phyloP scores from a whole-genome alignment of 441 rosid species.

The Euphorbia schlechtendalii region DNA sequence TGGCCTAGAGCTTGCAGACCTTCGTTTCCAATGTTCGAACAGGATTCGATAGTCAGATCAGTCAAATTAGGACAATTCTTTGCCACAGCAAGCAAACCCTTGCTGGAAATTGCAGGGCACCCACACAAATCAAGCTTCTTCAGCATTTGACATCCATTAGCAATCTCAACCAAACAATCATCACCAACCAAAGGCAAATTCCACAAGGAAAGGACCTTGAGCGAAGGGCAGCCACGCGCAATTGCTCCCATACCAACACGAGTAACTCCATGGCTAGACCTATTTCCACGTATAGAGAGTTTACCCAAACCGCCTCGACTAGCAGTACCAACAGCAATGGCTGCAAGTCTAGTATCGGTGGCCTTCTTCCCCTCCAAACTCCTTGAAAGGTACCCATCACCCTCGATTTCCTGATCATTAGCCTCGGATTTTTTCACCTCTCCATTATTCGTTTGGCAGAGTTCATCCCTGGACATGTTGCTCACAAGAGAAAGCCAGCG shows the following conservation, averaged over 20 bases:
- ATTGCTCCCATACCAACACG: constrained; percentile 57
- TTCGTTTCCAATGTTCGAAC: constrained; percentile 65
- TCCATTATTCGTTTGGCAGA: no score
- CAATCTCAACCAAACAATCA: constrained; percentile 56
- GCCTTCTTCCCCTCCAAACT: constrained; percentile 88
- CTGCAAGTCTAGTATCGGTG: constrained; percentile 80
- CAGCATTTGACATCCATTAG: constrained; percentile 54
- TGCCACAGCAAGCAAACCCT: constrained; percentile 68
- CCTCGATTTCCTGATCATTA: constrained; percentile 36
- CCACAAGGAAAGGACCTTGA: constrained; percentile 68
- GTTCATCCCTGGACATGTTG: constrained; percentile 54
- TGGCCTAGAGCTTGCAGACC: constrained; percentile 63
- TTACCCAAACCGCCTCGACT: constrained; percentile 76
- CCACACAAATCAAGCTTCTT: constrained; percentile 74
- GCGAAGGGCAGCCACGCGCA: constrained; percentile 68
- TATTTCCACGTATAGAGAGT: constrained; percentile 54
- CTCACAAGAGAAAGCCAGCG: constrained; percentile 76
- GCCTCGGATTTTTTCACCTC: constrained; percentile 16
- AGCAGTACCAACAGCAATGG: constrained; percentile 80
- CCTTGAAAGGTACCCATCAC: constrained; percentile 74
- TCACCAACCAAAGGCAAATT: constrained; percentile 53
- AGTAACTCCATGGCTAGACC: constrained; percentile 47
- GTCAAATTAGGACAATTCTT: constrained; percentile 60
- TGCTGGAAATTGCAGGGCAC: constrained; percentile 60
- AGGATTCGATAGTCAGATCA: constrained; percentile 64